Base-by-base conservation (phyloP, 1,284 basidiomycete genomes). In the Trametes versicolor region DNA sequence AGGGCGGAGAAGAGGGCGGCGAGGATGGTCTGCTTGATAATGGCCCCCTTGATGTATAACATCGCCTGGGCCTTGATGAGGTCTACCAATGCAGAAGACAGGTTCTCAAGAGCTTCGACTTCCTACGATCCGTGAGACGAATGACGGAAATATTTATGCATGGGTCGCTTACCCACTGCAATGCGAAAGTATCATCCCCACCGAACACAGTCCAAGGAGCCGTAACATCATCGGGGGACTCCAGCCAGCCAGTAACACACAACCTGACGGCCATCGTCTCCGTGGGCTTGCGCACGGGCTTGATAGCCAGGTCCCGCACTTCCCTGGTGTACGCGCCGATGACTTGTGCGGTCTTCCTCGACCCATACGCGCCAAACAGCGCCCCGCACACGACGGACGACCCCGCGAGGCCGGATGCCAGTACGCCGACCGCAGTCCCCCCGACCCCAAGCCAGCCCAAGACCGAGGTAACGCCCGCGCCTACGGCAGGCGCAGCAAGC, bases 161-260 rank as follows among this genome's bases (percentile, higher is more conserved):
- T 10, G 21, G 23, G 19, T 21, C 0, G 7, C 81, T 60, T 68
- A 87, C 86, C 86, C 86, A 88, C 77, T 84, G 85, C 60, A 89
- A 73, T 5, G 86, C 85, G 70, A 82, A 85, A 0, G 86, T 87
- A 66, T 88, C 85, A 54, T 84, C 82, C 12, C 80, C 83, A 25
- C 74, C 79, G 67, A 86, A 85, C 4, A 87, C 74, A 0, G 78
- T 81, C 87, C 87, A 88, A 2, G 87, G 86, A 6, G 79, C 81
- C 2, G 78, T 80, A 19, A 88, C 82, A 69, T 87, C 86, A 5
- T 79, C 76, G 39, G 72, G 73, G 9, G 76, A 72, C 8, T 76
- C 72, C 49, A 88, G 71, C 86, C 86, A 89, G 10, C 87, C 87
- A 65, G 84, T 87, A 7, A 87, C 80, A 67, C 87, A 88, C 25